These are phyloP conservation scores for Antitrichia curtipendula DNA, from an alignment of 225 moss, liverwort and hornwort genomes.

Conservation along the genomic window DNA sequence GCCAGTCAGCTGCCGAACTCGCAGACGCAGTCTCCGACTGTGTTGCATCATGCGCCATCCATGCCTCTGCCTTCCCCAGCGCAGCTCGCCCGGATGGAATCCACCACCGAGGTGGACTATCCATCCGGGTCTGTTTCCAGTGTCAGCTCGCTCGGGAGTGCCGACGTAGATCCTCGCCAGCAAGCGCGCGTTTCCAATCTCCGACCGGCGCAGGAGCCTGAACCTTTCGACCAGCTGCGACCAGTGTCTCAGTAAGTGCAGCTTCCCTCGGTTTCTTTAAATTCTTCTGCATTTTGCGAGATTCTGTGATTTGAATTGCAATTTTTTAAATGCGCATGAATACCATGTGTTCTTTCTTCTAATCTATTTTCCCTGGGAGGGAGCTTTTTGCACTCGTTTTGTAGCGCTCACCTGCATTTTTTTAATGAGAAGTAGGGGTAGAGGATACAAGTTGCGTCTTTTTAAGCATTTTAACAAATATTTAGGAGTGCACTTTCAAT, in stretches of 20 bases:
- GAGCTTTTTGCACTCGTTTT: background rate
- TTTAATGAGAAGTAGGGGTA: background rate
- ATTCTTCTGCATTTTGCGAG: background rate
- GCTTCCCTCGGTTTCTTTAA: background rate
- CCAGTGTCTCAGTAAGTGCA: constrained; percentile 50
- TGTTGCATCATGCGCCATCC: constrained; percentile 41
- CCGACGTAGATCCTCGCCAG: constrained; percentile 69
- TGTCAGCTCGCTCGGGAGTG: constrained; percentile 76
- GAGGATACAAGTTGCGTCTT: background rate
- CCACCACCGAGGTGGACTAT: constrained; percentile 43
- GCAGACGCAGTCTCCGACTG: constrained; percentile 8
- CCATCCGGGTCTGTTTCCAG: constrained; percentile 88
- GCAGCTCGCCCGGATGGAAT: constrained; percentile 28
- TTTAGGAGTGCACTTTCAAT: background rate
- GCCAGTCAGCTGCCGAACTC: constrained; percentile 20
- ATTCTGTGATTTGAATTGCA: background rate
- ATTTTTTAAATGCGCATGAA: background rate
- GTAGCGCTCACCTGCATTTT: background rate
- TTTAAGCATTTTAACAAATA: background rate
- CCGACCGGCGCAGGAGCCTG: constrained; percentile 62
- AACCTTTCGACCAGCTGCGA: constrained; percentile 46
- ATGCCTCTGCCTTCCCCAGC: constrained; percentile 45
- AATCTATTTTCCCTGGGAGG: background rate
- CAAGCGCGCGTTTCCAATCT: constrained; percentile 63
- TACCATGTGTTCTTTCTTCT: background rate